Evolutionary conservation across 2,329 filamentous ascomycete species (phyloP).

Genomic region (Sclerotinia glacialis): DNA sequence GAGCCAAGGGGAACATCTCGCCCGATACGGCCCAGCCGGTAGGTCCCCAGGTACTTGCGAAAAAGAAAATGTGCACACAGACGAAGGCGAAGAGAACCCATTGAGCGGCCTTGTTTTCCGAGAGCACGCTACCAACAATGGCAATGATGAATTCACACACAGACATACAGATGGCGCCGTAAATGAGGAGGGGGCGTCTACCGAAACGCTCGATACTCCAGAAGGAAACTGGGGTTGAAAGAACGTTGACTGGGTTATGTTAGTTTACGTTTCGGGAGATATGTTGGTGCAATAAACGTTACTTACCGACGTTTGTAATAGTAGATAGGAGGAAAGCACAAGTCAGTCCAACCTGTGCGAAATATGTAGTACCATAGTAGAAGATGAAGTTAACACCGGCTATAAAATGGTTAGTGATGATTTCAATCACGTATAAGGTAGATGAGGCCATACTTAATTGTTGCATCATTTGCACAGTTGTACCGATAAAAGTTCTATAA

Average conservation of each 20-base stretch:
- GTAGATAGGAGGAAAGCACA: constrained; percentile 81
- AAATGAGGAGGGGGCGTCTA: constrained; percentile 74
- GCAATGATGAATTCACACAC: constrained; percentile 84
- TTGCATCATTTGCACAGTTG: constrained; percentile 79
- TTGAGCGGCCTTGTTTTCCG: constrained; percentile 60
- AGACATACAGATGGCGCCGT: constrained; percentile 77
- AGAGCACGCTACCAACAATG: constrained; percentile 51
- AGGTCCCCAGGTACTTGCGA: constrained; percentile 76
- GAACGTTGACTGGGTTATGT: constrained; percentile 65
- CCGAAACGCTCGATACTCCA: constrained; percentile 81
- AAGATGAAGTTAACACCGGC: constrained; percentile 91
- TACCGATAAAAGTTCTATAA: constrained; percentile 68
- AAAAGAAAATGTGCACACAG: constrained; percentile 84
- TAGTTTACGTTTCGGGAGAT: neutral
- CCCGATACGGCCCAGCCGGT: constrained; percentile 76
- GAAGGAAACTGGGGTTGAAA: constrained; percentile 77
- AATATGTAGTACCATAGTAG: constrained; percentile 90
- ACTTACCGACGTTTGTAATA: constrained; percentile 50
- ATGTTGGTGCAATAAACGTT: neutral
- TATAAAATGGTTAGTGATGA: constrained; percentile 40
- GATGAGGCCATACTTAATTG: constrained; percentile 49
- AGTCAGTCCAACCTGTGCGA: constrained; percentile 68
- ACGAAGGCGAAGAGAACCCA: constrained; percentile 49
- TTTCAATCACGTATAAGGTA: neutral
- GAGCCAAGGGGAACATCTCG: constrained; percentile 83